Evolutionary conservation across 495 filamentous ascomycete genomes (phyloP).

Genomic region (Penicillium paxilli): DNA sequence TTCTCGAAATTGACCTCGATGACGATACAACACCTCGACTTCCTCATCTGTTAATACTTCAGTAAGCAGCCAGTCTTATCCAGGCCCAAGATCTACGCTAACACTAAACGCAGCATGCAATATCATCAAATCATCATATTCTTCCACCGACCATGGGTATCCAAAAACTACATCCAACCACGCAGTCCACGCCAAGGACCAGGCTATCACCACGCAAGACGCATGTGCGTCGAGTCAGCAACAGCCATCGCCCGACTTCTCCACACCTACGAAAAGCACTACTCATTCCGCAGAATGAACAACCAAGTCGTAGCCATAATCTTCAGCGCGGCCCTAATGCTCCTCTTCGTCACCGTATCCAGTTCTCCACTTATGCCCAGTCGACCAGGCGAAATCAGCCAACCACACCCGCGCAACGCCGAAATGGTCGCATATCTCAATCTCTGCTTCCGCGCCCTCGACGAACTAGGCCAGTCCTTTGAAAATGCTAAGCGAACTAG

Average conservation of each 20-base stretch:
- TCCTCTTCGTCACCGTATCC: slow-evolving; percentile 48
- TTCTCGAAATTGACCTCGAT: slow-evolving; percentile 41
- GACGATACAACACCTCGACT: slow-evolving; percentile 37
- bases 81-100: neutral
- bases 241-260: slow-evolving; percentile 43
- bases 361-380: slow-evolving; percentile 28
- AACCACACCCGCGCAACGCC: slow-evolving; percentile 26
- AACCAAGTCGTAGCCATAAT: slow-evolving; percentile 52
- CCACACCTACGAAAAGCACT: slow-evolving; percentile 49
- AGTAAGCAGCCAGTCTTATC: slow-evolving; percentile 30
- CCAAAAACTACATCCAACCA: slow-evolving; percentile 49
- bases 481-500: slow-evolving; percentile 49
- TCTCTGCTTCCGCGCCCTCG: slow-evolving; percentile 48
- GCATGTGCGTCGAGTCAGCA: slow-evolving; percentile 27
- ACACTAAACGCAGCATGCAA: slow-evolving; percentile 46
- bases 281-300: slow-evolving; percentile 51
- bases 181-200: slow-evolving; percentile 22
- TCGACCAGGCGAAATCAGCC: slow-evolving; percentile 21
- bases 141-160: slow-evolving; percentile 51
- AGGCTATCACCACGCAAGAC: slow-evolving; percentile 21
- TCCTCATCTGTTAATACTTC: slow-evolving; percentile 50
- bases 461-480: slow-evolving; percentile 48
- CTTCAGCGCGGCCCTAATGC: slow-evolving; percentile 51
- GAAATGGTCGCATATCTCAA: slow-evolving; percentile 50
- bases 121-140: slow-evolving; percentile 54